Percentiles rank a stretch among this genome's conserved stretches.
These are phyloP conservation scores for Nepenthes gracilis DNA, from an alignment of 148 eudicot genomes.

Conservation along the genomic window DNA sequence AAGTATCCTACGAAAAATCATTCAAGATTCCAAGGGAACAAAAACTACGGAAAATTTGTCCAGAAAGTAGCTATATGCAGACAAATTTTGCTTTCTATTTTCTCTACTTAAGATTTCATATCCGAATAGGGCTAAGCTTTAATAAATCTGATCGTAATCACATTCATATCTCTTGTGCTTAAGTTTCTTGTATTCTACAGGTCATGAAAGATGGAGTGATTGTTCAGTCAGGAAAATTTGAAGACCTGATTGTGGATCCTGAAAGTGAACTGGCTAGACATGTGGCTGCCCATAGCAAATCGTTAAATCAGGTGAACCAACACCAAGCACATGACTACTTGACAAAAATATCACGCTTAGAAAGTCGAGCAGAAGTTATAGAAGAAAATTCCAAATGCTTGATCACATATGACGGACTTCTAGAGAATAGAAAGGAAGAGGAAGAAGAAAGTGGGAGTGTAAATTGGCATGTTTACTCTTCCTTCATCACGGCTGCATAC, in stretches of 20 bases:
- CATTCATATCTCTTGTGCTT: neutral
- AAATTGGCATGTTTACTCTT: constrained; percentile 51
- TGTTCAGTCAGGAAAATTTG: constrained; percentile 59
- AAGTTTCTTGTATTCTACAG: constrained; percentile 15
- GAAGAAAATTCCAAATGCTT: constrained; percentile 26
- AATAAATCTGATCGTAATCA: neutral
- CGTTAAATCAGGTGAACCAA: constrained; percentile 55
- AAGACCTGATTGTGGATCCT: constrained; percentile 44
- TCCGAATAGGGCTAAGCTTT: neutral
- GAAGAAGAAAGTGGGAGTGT: constrained; percentile 64
- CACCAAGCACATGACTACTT: constrained; percentile 11
- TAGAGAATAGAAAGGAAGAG: constrained; percentile 36
- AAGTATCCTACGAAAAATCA: neutral
- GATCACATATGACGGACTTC: constrained; percentile 13
- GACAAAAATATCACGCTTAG: constrained; percentile 11
- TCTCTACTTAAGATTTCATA: neutral
- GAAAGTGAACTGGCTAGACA: constrained; percentile 57
- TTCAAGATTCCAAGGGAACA: neutral
- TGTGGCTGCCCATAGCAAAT: constrained; percentile 59
- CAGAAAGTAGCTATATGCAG: no score
- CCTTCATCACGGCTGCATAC: constrained; percentile 59
- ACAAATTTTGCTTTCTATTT: no score
- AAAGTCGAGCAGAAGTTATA: constrained; percentile 22
- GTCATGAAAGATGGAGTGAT: constrained; percentile 84
- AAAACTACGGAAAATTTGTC: no score